Base-by-base conservation (phyloP, 2,329 filamentous ascomycete genomes). In the Talaromyces pinophilus region DNA sequence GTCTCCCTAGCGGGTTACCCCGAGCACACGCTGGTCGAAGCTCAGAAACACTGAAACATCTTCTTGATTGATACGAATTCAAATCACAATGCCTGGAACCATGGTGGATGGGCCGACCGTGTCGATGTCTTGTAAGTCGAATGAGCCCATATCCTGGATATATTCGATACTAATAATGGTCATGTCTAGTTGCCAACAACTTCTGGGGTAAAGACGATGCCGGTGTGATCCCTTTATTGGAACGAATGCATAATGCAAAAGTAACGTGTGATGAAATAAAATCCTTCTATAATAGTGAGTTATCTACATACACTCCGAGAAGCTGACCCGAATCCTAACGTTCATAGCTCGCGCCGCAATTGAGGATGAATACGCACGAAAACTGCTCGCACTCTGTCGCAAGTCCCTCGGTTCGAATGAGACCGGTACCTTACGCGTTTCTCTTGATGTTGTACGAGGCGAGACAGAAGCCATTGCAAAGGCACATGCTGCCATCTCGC, bases 171-270 rank as follows among this genome's bases (percentile, higher is more conserved):
- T 81, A 67, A 82, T 81, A 67, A 82, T 71, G 52, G n/a, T 17
- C 40, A 59, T 52, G 10, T 65, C 71, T 93, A 93, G 79, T 99
- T 82, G 94, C 95, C 74, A 99, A 99, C 83, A 99, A 99, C 79
- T 99, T 99, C 80, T 99, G 95, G 95, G 95, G 95, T 70, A 98
- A 96, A 84, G 94, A 98, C 78, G 95, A 99, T 84, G 95, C 94
- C 62, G 96, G 95, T 77, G 93, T 99, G 75, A 85, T 86, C 55
- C 96, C 95, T 67, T 87, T 99, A 75, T 86, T 99, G 35, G 92
- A 94, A 78, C 94, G 95, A 75, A 96, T 99, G 92, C 90, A 92
- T 76, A 90, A 89, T 79, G 92, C 95, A 59, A 99, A 99, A 83
- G 88, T 91, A 74, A 97, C 95, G 30, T 93, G 90, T 77, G 96